Evolutionary conservation across 345 rosid genomes (phyloP).

Genomic region (Sonneratia alba): DNA sequence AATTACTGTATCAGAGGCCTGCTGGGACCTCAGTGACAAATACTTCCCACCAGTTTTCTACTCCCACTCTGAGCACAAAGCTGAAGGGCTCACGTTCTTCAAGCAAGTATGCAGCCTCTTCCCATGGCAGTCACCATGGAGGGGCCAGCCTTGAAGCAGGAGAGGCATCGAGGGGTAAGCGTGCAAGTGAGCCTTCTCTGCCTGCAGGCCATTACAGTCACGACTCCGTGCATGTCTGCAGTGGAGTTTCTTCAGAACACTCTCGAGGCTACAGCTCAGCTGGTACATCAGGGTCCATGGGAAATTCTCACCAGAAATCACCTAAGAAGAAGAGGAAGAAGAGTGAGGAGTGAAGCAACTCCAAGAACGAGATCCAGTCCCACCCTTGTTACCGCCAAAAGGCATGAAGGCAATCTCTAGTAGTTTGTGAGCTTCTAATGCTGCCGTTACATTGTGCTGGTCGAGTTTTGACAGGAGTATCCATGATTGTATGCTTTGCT

Average conservation of each 20-base stretch:
- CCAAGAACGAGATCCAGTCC: not conserved
- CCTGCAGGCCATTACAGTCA: constrained; percentile 8
- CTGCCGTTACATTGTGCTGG: not conserved
- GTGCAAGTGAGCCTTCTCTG: constrained; percentile 5
- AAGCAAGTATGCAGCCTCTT: constrained; percentile 21
- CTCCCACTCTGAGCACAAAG: constrained; percentile 22
- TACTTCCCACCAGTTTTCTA: constrained; percentile 25
- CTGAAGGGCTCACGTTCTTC: constrained; percentile 19
- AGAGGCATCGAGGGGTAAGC: constrained; percentile 29
- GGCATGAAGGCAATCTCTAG: not conserved
- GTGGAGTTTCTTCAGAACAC: constrained; percentile 5
- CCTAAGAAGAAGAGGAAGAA: constrained; percentile 27
- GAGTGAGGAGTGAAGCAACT: constrained; percentile 15
- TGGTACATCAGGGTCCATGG: constrained; percentile 27
- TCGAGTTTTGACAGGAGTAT: not conserved
- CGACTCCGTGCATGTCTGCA: not conserved
- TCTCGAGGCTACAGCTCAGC: constrained; percentile 6
- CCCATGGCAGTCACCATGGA: constrained; percentile 37
- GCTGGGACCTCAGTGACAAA: constrained; percentile 24
- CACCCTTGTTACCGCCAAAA: not conserved
- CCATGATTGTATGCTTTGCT: too few species aligned
- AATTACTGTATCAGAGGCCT: constrained; percentile 17
- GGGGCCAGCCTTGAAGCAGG: constrained; percentile 22
- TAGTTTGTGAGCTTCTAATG: not conserved
- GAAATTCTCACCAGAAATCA: constrained; percentile 16